Evolutionary conservation across 108 stramenopile genomes (phyloP).

Genomic region (Nitzschia inconspicua): DNA sequence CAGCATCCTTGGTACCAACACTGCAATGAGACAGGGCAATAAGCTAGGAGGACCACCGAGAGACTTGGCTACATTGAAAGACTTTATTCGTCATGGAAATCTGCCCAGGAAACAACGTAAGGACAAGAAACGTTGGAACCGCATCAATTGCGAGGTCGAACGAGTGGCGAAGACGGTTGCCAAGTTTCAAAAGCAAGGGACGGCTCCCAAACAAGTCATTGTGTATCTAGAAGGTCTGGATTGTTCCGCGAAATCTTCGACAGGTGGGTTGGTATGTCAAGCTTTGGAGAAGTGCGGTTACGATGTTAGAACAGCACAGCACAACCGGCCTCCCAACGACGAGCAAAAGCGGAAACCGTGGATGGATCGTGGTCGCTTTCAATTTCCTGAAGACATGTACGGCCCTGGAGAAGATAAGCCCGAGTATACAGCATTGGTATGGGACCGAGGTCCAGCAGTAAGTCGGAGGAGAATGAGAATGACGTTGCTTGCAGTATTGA

Average conservation of each 20-base stretch:
- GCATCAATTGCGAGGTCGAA: slow-evolving; percentile 29
- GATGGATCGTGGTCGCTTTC: slow-evolving; percentile 69
- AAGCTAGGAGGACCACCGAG: slow-evolving; percentile 40
- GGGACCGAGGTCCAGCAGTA: slow-evolving; percentile 75
- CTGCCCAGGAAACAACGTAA: slow-evolving; percentile 29
- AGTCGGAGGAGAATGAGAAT: too few species aligned
- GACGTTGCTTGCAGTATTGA: slow-evolving; percentile 15
- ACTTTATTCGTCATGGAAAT: slow-evolving; percentile 41
- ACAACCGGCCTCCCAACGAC: slow-evolving; percentile 64
- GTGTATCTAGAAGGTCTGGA: slow-evolving; percentile 79
- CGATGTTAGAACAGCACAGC: slow-evolving; percentile 53
- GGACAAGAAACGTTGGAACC: slow-evolving; percentile 34
- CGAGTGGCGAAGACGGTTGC: slow-evolving; percentile 33
- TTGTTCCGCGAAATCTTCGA: slow-evolving; percentile 69
- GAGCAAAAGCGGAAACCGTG: slow-evolving; percentile 63
- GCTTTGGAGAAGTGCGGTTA: slow-evolving; percentile 59
- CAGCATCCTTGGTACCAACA: slow-evolving; percentile 29
- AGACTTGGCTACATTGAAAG: slow-evolving; percentile 55
- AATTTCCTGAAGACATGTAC: slow-evolving; percentile 42
- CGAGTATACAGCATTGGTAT: slow-evolving; percentile 39
- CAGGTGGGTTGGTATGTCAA: slow-evolving; percentile 53
- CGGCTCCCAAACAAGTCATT: slow-evolving; percentile 68
- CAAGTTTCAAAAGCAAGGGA: slow-evolving; percentile 26
- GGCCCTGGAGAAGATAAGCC: slow-evolving; percentile 20
- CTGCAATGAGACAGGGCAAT: slow-evolving; percentile 16